Percentiles rank a stretch among this genome's conserved stretches.
These are phyloP conservation scores for Ogataea hybrid DNA, from an alignment of 1,139 yeast genomes.

Conservation along the genomic window DNA sequence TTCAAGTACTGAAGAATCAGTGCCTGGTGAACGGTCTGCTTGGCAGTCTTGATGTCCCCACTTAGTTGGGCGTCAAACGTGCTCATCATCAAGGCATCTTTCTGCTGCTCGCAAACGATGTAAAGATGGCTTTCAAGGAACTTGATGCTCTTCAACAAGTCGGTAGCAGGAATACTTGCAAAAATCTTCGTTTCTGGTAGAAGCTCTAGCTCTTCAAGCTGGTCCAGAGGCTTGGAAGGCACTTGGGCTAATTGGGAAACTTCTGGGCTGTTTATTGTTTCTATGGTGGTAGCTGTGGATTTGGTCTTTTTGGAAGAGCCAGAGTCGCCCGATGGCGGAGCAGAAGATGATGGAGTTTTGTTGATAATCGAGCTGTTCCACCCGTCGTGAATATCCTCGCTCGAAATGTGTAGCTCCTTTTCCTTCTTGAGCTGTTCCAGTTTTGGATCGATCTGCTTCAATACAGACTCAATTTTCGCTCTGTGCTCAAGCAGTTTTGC, in stretches of 20 bases:
- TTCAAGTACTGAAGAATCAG: constrained; percentile 76
- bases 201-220: constrained; percentile 43
- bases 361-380: constrained; percentile 84
- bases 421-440: constrained; percentile 68
- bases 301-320: constrained; percentile 13
- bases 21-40: constrained; percentile 74
- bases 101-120: constrained; percentile 79
- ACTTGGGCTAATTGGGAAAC: constrained; percentile 10
- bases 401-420: constrained; percentile 71
- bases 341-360: constrained; percentile 32
- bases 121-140: constrained; percentile 59
- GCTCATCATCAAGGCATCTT: constrained; percentile 89
- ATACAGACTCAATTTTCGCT: constrained; percentile 62
- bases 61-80: constrained; percentile 83
- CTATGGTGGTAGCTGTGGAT: constrained; percentile 30
- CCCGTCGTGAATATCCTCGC: constrained; percentile 93
- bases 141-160: constrained; percentile 48
- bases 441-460: constrained; percentile 57
- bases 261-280: constrained; percentile 36
- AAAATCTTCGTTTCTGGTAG: constrained; percentile 66
- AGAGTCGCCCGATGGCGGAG: constrained; percentile 6
- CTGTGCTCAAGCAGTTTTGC: constrained; percentile 55
- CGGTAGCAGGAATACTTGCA: constrained; percentile 51
- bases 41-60: constrained; percentile 51
- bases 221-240: constrained; percentile 33